Percentiles rank a stretch among this genome's conserved stretches.
Conservation (phyloP, 129 eudicot species). For the Saussurea involucrata region DNA sequence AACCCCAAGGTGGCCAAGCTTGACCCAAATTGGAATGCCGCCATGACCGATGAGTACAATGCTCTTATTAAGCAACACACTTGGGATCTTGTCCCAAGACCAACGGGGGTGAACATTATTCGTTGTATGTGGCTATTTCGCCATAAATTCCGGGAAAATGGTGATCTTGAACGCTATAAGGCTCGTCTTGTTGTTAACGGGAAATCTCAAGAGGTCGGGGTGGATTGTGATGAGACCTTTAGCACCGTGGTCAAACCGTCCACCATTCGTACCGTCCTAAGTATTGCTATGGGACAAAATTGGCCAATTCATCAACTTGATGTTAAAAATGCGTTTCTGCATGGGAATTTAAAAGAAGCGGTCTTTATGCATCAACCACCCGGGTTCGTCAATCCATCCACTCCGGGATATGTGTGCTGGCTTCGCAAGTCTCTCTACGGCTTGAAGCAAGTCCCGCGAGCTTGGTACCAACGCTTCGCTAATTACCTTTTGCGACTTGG, state of each 20-base stretch:
- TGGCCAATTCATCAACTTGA: not conserved
- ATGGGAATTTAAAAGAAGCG: not conserved
- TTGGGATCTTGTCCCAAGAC: not conserved
- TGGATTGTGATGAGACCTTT: not conserved
- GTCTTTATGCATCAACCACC: not conserved
- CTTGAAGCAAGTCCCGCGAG: not conserved
- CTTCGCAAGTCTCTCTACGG: not conserved
- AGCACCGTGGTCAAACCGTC: not conserved
- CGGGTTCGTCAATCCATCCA: not conserved
- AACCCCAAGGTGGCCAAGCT: not conserved
- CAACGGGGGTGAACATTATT: not conserved
- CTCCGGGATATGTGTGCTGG: not conserved
- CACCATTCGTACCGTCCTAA: not conserved
- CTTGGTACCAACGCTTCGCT: not conserved
- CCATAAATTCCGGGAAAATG: too few relatives aligned
- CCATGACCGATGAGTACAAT: not conserved
- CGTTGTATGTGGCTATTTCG: not conserved
- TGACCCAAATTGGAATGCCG: not conserved
- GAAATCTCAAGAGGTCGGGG: too few relatives aligned
- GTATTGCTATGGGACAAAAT: not conserved
- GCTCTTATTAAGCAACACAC: not conserved
- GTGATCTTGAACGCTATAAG: too few relatives aligned
- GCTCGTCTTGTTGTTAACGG: too few relatives aligned
- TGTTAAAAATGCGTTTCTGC: not conserved
- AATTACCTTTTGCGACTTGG: not conserved